phyloP scores from a whole-genome alignment of 2,329 filamentous ascomycete species.

The Penicillium verrucosum region DNA sequence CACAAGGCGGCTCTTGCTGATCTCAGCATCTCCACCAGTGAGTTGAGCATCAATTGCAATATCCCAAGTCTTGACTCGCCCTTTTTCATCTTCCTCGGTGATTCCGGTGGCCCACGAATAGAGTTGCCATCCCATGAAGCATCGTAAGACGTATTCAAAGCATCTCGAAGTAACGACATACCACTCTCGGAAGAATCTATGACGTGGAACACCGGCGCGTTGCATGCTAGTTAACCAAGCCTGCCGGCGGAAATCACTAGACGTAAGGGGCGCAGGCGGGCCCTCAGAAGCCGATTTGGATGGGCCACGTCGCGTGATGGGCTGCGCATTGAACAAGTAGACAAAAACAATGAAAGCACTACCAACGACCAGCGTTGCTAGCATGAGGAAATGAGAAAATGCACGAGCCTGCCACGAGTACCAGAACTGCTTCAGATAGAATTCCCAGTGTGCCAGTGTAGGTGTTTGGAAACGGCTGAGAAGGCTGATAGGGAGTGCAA shows the following conservation, averaged over 20 bases:
- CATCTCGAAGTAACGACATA: slow-evolving; percentile 77
- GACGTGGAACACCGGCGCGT: slow-evolving; percentile 84
- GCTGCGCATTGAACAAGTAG: slow-evolving; percentile 55
- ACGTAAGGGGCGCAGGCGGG: slow-evolving; percentile 57
- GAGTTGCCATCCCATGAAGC: slow-evolving; percentile 69
- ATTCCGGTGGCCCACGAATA: slow-evolving; percentile 78
- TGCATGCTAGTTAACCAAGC: slow-evolving; percentile 93
- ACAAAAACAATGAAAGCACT: slow-evolving; percentile 57
- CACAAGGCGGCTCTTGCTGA: slow-evolving; percentile 81
- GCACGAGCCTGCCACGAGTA: slow-evolving; percentile 39
- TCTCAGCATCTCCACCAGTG: slow-evolving; percentile 82
- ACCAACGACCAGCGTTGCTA: slow-evolving; percentile 51
- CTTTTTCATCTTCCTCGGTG: slow-evolving; percentile 79
- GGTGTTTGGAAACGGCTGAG: slow-evolving; percentile 42
- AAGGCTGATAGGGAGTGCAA: slow-evolving; percentile 60
- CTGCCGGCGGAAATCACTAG: slow-evolving; percentile 79
- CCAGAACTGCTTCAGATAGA: slow-evolving; percentile 28
- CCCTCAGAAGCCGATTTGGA: slow-evolving; percentile 30
- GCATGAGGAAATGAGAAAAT: slow-evolving; percentile 47
- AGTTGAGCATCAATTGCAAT: slow-evolving; percentile 92
- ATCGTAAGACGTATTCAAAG: slow-evolving; percentile 74
- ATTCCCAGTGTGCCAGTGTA: slow-evolving; percentile 24
- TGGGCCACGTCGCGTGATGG: slow-evolving; percentile 51
- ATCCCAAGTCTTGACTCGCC: slow-evolving; percentile 84
- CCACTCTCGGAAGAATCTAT: slow-evolving; percentile 81